Base-by-base conservation (phyloP, 768 basidiomycete species). In the Boletus patriciae region DNA sequence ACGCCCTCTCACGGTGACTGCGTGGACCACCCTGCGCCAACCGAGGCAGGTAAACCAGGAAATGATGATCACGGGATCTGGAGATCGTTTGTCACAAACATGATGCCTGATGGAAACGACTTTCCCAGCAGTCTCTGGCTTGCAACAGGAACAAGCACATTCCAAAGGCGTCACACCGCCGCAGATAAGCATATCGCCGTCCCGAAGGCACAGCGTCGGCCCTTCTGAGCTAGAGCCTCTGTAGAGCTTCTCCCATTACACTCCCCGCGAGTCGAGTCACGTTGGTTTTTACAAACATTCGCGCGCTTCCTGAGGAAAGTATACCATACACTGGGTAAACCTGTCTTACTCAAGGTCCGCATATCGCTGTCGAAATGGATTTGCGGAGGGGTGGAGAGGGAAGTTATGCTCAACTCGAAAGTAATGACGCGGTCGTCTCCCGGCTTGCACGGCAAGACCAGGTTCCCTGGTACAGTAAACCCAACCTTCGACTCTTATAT, bases 391-490 rank as follows among this genome's bases (percentile, higher is more conserved):
- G 11, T 8, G 25, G 47, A 36, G 53, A 27, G 15, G 36, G 31
- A 9, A 29, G 21, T 31, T 13, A 43, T 23, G n/a, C 21, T 27
- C 52, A 36, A 18, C 29, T 31, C 3, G 58, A 55, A 10, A 55
- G 15, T 5, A 43, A 53, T 21, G 47, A 66, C 9, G 19, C 29
- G 4, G 23, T 52, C 34, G 63, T 65, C 43, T 60, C 61, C 27
- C 53, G 41, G 36, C 58, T 66, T 5, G 56, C 49, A 11, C 25
- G 50, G 21, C 73, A 77, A 54, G 84, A 87, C 64, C 76, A 70
- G 45, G 73, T 74, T 2, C 82, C 83, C 43, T 87, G 85, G 85
- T 85, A 85, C 65, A 66, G 65, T 55, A 87, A 86, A 60, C 83
- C 74, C 6, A 86, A 85, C 57, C 70, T 87, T 55, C 72, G 84